A percentile compares a stretch with the other conserved stretches of the same genome.
phyloP scores from a whole-genome alignment of 192 early-diverging fungal species.

The Coemansia asiatica region DNA sequence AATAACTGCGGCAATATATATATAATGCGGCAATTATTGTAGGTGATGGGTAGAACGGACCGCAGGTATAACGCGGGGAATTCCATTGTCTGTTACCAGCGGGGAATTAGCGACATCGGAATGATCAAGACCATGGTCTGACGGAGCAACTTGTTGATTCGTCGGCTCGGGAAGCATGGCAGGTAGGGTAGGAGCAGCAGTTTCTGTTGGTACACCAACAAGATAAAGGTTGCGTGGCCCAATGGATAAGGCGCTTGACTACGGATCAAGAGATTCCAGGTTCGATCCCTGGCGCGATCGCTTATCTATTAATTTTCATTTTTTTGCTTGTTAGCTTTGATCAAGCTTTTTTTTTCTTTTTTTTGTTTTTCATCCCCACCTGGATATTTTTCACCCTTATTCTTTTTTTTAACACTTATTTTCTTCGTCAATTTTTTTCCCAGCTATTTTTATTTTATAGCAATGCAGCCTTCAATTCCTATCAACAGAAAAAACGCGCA shows the following conservation, averaged over 20 bases:
- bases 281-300: conserved; percentile 4
- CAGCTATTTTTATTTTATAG: conserved; percentile 13
- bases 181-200: background rate
- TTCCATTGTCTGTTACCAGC: no score
- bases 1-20: background rate
- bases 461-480: conserved; percentile 31
- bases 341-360: background rate
- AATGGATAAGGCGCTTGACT: conserved; percentile 1
- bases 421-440: background rate
- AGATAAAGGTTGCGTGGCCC: background rate
- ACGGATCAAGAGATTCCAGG: background rate
- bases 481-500: conserved; percentile 30
- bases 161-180: background rate
- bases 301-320: no score
- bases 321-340: background rate
- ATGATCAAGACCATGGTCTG: no score
- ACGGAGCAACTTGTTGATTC: no score
- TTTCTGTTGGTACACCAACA: background rate
- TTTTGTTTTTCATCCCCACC: background rate
- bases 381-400: background rate
- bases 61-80: no score
- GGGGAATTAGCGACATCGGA: background rate
- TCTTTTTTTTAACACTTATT: background rate
- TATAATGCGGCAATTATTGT: background rate
- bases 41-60: background rate